Evolutionary conservation across 257 asterid species (phyloP).

Genomic region (Cynanchum wilfordii): DNA sequence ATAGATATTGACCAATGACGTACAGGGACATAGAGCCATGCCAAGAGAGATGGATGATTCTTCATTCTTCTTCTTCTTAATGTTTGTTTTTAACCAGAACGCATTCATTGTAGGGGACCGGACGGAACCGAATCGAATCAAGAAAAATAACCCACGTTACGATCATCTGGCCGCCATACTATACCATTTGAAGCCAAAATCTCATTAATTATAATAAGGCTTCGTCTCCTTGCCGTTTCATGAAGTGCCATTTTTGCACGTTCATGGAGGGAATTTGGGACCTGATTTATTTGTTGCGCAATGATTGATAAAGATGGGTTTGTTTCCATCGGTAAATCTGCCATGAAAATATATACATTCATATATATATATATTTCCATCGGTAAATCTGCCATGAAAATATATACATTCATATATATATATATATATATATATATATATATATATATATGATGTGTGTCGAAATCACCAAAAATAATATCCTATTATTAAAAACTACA

Average conservation of each 20-base stretch:
- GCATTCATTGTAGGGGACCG: no score
- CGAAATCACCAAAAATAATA: no score
- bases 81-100: background rate
- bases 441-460: no score
- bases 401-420: no score
- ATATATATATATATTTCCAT: no score
- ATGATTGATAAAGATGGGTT: constrained; percentile 2
- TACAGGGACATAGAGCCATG: no score
- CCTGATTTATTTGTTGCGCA: constrained; percentile 5
- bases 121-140: background rate
- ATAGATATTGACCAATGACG: no score
- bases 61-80: background rate
- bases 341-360: background rate
- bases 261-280: background rate
- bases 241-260: background rate
- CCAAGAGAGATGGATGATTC: no score
- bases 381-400: no score
- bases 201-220: background rate
- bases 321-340: background rate
- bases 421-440: no score
- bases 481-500: no score
- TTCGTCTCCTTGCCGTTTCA: background rate
- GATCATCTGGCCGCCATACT: background rate
- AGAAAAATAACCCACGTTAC: background rate
- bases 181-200: background rate